Evolutionary conservation across 2,329 filamentous ascomycete genomes (phyloP), one percentile per base, ranked within the genome.

Genomic region (Aspergillus texensis): DNA sequence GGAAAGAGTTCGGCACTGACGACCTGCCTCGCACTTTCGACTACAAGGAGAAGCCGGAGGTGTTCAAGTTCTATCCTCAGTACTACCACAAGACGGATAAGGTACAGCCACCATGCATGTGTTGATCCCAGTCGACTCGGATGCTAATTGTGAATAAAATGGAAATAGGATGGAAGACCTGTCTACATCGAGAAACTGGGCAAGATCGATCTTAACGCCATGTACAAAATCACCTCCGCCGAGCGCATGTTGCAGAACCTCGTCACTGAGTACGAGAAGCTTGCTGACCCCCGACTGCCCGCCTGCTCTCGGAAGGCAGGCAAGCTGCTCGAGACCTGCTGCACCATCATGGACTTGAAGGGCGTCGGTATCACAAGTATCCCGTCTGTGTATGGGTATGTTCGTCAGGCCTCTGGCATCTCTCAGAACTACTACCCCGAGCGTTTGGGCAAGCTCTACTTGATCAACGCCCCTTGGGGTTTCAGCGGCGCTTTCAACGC

Each of bases 371-470:
- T 98, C 71, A 86, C 85, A 77, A 95, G 91, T 81, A 89, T 92
- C 50, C 86, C 88, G 66, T 90, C 91, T 65, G 94, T 97, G 63
- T 97, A 96, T 84, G 86, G 88, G 60, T 98, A 97, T 83, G 87
- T 99, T 71, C 88, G 88, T 74, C 87, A 91, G 77, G 93, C 93
- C 53, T 95, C 93, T 39, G 89, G 84, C 78, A 92, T 99, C 81
- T 96, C 92, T 68, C 95, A 98, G 82, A 97, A 98, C 87, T 96
- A 98, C 88, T 99, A 99, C 83, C 95, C 95, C 9, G 95, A 99
- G 86, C 92, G 95, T 64, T 86, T 99, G 64, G 95, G 95, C 75
- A 94, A 93, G 81, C 86, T 99, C 77, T 99, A 97, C 86, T 83
- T 99, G 72, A 97, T 99, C 88, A 99, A 99, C 82, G 92, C 94